Evolutionary conservation across 2,329 filamentous ascomycete species (phyloP), one percentile per base, ranked within the genome.

Genomic region (Arthrobotrys conoides): DNA sequence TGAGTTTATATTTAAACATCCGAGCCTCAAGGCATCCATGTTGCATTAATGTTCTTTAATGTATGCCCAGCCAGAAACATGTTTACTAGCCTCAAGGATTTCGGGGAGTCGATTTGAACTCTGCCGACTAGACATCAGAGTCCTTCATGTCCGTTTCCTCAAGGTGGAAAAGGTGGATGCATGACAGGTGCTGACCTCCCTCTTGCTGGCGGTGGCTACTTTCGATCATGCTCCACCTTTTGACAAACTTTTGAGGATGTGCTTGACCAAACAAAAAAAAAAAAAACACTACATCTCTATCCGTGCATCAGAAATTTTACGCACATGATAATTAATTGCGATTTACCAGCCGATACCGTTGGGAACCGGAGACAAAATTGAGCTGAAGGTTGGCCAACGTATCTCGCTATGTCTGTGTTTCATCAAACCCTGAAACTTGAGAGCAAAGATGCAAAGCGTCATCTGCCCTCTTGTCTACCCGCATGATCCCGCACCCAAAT

Each of bases 121-220:
- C n/a, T 72, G 69, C 61, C 27, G 27, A 30, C 57, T 73, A 61
- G 63, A 49, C 49, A 38, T 67, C 70, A 73, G 41, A 73, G 61
- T 67, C 61, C 70, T 73, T 73, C 70, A 61, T 51, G 59, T 73
- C 70, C 70, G 70, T 67, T 61, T 61, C 51, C 24, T 67, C 63
- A 73, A 73, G 70, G 70, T 59, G 70, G 38, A 61, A 67, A 73
- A 49, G 14, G 18, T 27, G 30, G 16, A 41, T 30, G 61, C 59
- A 48, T 59, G 49, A 57, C 44, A 59, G 22, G 48, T 66, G 49
- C 59, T 65, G 69, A 48, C 61, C 61, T 66, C 53, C 38, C 18
- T 55, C 10, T 20, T 38, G 18, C n/a, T 48, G 38, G 55, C 24
- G 59, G 41, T 72, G 61, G 70, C 36, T 61, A 33, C 69, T 73